Conservation (phyloP, 345 rosid genomes). For the Eucalyptus decipiens region DNA sequence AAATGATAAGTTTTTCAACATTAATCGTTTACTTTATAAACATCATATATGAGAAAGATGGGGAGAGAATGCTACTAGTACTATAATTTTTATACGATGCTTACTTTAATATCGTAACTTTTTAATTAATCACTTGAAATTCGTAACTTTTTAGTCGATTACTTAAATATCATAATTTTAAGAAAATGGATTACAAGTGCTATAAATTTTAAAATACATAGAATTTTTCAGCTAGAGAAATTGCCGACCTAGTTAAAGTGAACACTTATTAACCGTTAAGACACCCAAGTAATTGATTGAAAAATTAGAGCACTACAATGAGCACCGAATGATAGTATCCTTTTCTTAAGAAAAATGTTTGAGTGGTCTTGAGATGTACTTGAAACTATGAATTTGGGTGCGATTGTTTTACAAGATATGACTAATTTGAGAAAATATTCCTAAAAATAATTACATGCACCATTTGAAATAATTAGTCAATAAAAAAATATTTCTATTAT, state of each 20-base stretch:
- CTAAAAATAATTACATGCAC: too few species aligned
- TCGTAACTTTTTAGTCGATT: neutral
- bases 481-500: too few species aligned
- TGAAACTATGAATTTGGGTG: neutral
- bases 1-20: neutral
- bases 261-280: neutral
- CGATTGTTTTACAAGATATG: neutral
- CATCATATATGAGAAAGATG: neutral
- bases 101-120: too few species aligned
- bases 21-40: neutral
- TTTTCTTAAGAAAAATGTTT: neutral
- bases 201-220: neutral
- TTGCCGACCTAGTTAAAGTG: rapidly evolving
- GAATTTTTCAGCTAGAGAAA: neutral
- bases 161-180: neutral
- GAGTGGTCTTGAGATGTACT: neutral
- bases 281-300: neutral
- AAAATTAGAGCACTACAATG: neutral
- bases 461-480: neutral
- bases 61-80: neutral
- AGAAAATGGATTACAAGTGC: rapidly evolving
- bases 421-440: too few species aligned
- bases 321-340: neutral
- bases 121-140: too few species aligned
- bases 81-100: too few species aligned